Conservation (phyloP, 805 yeast genomes). For the Teunomyces stri region DNA sequence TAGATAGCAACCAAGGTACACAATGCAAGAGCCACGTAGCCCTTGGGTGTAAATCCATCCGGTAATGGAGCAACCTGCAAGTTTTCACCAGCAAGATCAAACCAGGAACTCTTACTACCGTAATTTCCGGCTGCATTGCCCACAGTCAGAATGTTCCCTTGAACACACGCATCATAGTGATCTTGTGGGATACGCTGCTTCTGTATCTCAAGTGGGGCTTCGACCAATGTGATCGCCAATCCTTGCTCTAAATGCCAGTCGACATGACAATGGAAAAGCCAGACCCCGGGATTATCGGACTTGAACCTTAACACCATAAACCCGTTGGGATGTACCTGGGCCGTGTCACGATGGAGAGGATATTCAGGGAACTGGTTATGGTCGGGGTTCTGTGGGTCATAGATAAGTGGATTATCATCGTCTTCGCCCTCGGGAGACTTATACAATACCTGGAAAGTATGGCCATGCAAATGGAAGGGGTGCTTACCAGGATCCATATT, state of each 20-base stretch:
- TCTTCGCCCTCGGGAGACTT: conserved; percentile 53
- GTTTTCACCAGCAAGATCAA: conserved; percentile 58
- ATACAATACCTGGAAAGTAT: conserved; percentile 59
- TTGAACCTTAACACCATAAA: conserved; percentile 66
- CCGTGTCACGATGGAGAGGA: conserved; percentile 72
- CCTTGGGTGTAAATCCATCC: conserved; percentile 65
- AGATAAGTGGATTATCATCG: conserved; percentile 50
- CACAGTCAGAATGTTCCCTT: conserved; percentile 40
- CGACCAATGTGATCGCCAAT: conserved; percentile 66
- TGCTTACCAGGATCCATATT: conserved; percentile 79
- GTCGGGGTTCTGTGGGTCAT: conserved; percentile 41
- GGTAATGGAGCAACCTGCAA: conserved; percentile 64
- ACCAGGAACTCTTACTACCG: conserved; percentile 49
- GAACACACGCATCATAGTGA: conserved; percentile 49
- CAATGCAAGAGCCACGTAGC: conserved; percentile 59
- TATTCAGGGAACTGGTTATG: conserved; percentile 49
- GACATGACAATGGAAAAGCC: conserved; percentile 92
- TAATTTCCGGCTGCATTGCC: conserved; percentile 70
- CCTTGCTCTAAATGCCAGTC: conserved; percentile 88
- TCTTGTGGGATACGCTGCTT: conserved; percentile 39
- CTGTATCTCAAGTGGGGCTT: conserved; percentile 60
- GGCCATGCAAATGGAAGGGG: conserved; percentile 80
- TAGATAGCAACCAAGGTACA: conserved; percentile 56
- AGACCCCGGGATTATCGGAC: conserved; percentile 89
- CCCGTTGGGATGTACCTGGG: conserved; percentile 64